A percentile compares a stretch with the other conserved stretches of the same genome.
phyloP scores from a whole-genome alignment of 2,329 filamentous ascomycete species.

The Coleophoma crateriformis region DNA sequence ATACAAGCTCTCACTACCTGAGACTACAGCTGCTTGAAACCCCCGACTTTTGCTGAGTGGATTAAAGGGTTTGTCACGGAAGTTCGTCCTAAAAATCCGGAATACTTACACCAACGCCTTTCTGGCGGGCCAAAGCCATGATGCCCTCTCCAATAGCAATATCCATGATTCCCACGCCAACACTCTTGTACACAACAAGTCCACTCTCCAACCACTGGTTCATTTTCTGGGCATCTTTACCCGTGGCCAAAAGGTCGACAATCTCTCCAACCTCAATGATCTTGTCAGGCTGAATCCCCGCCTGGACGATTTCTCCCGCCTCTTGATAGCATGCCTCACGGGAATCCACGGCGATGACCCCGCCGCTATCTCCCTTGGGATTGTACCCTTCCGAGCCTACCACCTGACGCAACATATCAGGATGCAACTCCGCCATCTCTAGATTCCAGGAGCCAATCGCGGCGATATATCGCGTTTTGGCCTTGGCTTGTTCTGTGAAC shows the following conservation, averaged over 20 bases:
- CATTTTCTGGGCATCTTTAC: neutral
- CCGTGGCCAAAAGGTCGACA: neutral
- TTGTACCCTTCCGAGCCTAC: neutral
- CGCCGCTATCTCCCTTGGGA: neutral
- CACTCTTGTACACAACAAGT: constrained; percentile 49
- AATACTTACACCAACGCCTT: neutral
- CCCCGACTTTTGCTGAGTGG: too few species aligned
- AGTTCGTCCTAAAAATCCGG: neutral
- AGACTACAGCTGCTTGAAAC: too few species aligned
- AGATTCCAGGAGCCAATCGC: neutral
- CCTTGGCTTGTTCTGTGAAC: too few species aligned
- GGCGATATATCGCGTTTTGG: neutral
- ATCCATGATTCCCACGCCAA: neutral
- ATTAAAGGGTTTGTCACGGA: too few species aligned
- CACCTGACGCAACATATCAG: neutral
- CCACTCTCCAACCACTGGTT: constrained; percentile 55
- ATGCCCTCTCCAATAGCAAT: neutral
- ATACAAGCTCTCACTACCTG: too few species aligned
- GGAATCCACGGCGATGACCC: constrained; percentile 1
- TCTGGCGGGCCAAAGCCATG: neutral
- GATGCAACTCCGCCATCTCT: neutral
- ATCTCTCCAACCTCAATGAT: constrained; percentile 44
- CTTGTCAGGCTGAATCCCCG: constrained; percentile 64
- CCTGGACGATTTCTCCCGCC: constrained; percentile 77
- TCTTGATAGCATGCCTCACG: constrained; percentile 42